Evolutionary conservation across 345 rosid species (phyloP).

Genomic region (Gossypium herbaceum): DNA sequence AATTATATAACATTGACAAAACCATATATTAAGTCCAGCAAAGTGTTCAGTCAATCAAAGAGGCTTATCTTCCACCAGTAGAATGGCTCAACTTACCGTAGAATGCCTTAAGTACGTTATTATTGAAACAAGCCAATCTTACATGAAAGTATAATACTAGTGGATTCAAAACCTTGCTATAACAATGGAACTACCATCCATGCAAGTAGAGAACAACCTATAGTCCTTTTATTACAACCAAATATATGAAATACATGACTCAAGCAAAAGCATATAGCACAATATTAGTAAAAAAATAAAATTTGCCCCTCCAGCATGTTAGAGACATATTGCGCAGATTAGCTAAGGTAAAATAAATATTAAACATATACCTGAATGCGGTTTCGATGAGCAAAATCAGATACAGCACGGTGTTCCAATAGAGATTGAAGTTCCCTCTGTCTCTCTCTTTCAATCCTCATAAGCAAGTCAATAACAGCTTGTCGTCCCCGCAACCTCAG

Average conservation of each 20-base stretch:
- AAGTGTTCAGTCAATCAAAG: background rate
- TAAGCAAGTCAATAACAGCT: slow-evolving; percentile 78
- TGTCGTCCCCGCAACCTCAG: slow-evolving; percentile 90
- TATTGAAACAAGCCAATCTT: background rate
- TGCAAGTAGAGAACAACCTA: background rate
- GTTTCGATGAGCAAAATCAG: slow-evolving; percentile 97
- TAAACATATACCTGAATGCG: slow-evolving; percentile 70
- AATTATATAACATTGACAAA: background rate
- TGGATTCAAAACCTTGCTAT: background rate
- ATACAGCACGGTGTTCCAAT: slow-evolving; percentile 93
- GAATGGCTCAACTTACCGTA: background rate
- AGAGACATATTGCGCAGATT: background rate
- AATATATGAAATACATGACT: background rate
- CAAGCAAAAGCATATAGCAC: background rate
- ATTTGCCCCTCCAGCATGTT: background rate
- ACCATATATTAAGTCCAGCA: background rate
- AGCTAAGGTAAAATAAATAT: background rate
- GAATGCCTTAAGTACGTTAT: background rate
- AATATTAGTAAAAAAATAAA: background rate
- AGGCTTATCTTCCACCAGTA: background rate
- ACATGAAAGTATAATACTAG: background rate
- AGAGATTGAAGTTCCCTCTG: slow-evolving; percentile 82
- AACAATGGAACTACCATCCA: background rate
- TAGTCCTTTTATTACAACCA: background rate
- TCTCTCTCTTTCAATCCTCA: slow-evolving; percentile 87